A percentile compares a stretch with the other conserved stretches of the same genome.
These are phyloP conservation scores for Filosporella fistucella DNA, from an alignment of 495 filamentous ascomycete species.

Conservation along the genomic window DNA sequence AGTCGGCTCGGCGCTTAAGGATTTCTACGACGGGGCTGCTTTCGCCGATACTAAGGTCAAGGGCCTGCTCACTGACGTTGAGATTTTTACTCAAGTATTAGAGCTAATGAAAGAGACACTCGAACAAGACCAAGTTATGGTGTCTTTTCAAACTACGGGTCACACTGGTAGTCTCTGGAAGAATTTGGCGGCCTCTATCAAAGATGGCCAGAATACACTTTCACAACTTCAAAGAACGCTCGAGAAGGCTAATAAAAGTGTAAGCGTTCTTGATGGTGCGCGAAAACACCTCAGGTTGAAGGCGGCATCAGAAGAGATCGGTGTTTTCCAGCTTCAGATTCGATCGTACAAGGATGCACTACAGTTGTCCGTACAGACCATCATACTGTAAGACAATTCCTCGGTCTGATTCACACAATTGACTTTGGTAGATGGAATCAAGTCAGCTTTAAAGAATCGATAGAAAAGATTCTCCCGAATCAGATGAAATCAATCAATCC, in stretches of 20 bases:
- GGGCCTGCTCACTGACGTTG: constrained; percentile 10
- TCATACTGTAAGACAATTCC: constrained; percentile 7
- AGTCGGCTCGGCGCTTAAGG: constrained; percentile 8
- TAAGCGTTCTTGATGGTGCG: constrained; percentile 9
- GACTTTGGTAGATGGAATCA: constrained; percentile 14
- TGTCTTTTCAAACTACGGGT: constrained; percentile 6
- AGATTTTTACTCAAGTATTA: constrained; percentile 13
- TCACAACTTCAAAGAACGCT: constrained; percentile 6
- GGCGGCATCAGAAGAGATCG: constrained; percentile 7
- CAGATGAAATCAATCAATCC: constrained; percentile 10
- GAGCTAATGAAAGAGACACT: constrained; percentile 16
- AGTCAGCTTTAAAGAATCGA: constrained; percentile 18
- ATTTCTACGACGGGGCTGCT: constrained; percentile 8
- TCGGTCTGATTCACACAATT: neutral
- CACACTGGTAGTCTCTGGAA: constrained; percentile 16
- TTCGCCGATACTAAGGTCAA: constrained; percentile 12
- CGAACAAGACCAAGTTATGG: constrained; percentile 4
- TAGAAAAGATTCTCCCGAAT: constrained; percentile 16
- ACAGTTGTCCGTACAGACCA: constrained; percentile 13
- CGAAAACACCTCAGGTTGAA: constrained; percentile 9
- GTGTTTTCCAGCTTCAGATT: constrained; percentile 10
- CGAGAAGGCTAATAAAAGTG: constrained; percentile 13
- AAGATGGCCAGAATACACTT: constrained; percentile 12
- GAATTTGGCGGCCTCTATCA: constrained; percentile 10
- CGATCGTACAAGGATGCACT: constrained; percentile 10